Conservation (phyloP, 2,329 filamentous ascomycete species). For the Diaporthe vaccinii region DNA sequence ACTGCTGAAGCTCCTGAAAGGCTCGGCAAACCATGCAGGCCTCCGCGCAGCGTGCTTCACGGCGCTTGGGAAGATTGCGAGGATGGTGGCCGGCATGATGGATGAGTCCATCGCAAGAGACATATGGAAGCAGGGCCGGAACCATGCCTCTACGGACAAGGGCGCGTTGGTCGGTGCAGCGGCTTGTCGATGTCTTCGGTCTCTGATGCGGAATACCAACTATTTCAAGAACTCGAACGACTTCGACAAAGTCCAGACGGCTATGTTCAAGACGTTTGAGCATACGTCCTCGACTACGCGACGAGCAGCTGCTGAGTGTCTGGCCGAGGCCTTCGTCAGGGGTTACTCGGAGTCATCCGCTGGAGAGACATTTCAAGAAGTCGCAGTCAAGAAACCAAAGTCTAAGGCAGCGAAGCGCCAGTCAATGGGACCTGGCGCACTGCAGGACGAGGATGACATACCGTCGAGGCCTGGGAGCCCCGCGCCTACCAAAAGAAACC, state of each 20-base stretch:
- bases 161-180: conserved; percentile 83
- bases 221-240: conserved; percentile 92
- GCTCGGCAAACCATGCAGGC: conserved; percentile 83
- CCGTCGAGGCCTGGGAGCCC: conserved; percentile 79
- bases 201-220: conserved; percentile 77
- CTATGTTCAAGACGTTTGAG: conserved; percentile 89
- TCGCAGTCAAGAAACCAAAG: conserved; percentile 75
- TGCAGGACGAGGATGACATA: conserved; percentile 80
- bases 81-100: conserved; percentile 80
- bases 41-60: conserved; percentile 83
- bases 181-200: conserved; percentile 83
- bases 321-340: conserved; percentile 87
- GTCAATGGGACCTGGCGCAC: conserved; percentile 71
- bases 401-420: conserved; percentile 68
- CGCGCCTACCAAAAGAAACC: conserved; percentile 76
- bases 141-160: conserved; percentile 83
- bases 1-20: conserved; percentile 84
- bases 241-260: conserved; percentile 87
- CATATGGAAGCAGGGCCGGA: conserved; percentile 92
- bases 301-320: conserved; percentile 86
- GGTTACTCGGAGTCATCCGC: conserved; percentile 75
- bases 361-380: conserved; percentile 66
- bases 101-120: conserved; percentile 91
- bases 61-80: conserved; percentile 80
- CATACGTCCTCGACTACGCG: conserved; percentile 81